These are phyloP conservation scores for Boeremia lycopersici DNA, from an alignment of 2,329 filamentous ascomycete genomes.

Conservation along the genomic window DNA sequence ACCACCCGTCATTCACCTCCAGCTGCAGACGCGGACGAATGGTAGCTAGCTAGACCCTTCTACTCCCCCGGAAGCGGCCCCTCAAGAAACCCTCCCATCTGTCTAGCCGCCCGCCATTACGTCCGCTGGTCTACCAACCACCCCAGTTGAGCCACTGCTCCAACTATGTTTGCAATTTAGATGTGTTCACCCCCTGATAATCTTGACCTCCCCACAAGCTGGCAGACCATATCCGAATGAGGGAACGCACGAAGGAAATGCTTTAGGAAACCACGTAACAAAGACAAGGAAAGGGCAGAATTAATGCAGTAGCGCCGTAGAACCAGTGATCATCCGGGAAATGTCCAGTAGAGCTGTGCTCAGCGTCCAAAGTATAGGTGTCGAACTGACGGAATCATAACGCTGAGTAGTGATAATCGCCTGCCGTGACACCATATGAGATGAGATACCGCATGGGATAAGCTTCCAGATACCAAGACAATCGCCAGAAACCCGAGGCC, in stretches of 20 bases:
- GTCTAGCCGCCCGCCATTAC: constrained; percentile 30
- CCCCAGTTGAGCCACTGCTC: constrained; percentile 21
- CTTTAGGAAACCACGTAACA: constrained; percentile 26
- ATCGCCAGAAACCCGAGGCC: constrained; percentile 36
- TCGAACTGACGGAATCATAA: constrained; percentile 21
- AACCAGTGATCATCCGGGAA: constrained; percentile 37
- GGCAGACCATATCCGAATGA: constrained; percentile 49
- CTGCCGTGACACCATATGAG: constrained; percentile 30
- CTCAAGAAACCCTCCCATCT: constrained; percentile 21
- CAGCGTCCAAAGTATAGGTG: constrained; percentile 29
- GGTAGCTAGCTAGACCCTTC: constrained; percentile 34
- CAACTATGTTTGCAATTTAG: constrained; percentile 43
- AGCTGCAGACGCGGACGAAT: constrained; percentile 25
- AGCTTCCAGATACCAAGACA: constrained; percentile 38
- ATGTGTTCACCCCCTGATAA: constrained; percentile 45
- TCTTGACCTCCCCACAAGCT: constrained; percentile 50
- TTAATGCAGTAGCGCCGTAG: constrained; percentile 38
- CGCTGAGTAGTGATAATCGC: constrained; percentile 28
- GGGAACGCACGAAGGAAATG: constrained; percentile 40
- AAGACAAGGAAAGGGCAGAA: constrained; percentile 38
- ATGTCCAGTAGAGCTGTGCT: constrained; percentile 36
- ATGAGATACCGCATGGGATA: constrained; percentile 36
- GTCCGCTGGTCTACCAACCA: constrained; percentile 29
- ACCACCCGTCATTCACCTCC: constrained; percentile 9
- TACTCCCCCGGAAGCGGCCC: constrained; percentile 39